Evolutionary conservation across 2,329 filamentous ascomycete genomes (phyloP), one percentile per base, ranked within the genome.

Genomic region (Calycina marina): DNA sequence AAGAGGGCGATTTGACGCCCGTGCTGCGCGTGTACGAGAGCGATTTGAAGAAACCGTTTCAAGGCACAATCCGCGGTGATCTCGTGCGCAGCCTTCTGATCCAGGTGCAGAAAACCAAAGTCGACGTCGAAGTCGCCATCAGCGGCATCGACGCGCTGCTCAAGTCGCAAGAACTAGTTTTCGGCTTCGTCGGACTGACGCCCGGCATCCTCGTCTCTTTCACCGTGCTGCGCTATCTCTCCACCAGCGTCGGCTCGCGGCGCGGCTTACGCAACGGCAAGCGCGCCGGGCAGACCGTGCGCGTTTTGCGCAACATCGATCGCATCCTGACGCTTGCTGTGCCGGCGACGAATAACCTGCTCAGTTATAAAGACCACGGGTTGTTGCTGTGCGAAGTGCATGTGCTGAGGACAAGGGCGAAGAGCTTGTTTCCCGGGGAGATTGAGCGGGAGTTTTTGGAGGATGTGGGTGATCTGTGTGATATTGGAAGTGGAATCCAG

Each of bases 21-120:
- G 83, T 98, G 1, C 64, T 98, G 13, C 79, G 69, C 45, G 90
- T 88, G 0, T 98, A 93, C 52, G 90, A 98, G 52, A 76, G 79
- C 50, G 88, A 94, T 45, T 63, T 98, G 25, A 71, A 79, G 32
- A 78, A 65, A 28, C 90, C 90, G 1, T 74, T 98, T 39, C 64
- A 76, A 34, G 86, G 88, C 5, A 82, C 86, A 0, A 58, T 98
- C 12, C 71, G 74, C 17, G 90, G 90, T 8, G 88, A 96, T 47
- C 66, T 98, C 16, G 70, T 96, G 20, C 77, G 88, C 31, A 85
- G 88, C 4, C 70, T 98, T 16, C 65, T 98, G 27, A 96, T 98
- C 34, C 90, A 98, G 52, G 77, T 98, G 22, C 90, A 98, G 51
- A 98, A 98, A 65, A 96, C 90, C 14, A 98, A 98, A 61, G 90